Base-by-base conservation (phyloP, 257 asterid species). In the Rehmannia glutinosa region DNA sequence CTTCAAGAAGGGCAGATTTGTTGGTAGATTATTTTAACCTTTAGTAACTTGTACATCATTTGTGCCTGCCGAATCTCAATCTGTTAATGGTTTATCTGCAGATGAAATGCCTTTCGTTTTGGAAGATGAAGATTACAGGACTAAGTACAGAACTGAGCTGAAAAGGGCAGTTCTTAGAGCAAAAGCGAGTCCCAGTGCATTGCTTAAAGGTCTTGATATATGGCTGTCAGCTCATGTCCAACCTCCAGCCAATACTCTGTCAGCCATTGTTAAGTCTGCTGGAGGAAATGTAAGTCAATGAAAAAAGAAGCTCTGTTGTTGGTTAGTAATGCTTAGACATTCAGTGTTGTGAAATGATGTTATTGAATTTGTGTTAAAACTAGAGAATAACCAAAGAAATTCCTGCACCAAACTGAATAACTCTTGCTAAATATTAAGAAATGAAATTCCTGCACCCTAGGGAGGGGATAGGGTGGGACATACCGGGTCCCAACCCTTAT, bases 231-330 rank as follows among this genome's bases (percentile, higher is more conserved):
- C 90, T 66, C 93, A 83, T 69, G 83, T 85, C 54, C 86, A 87
- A 55, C 95, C 95, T 66, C 92, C 96, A 49, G 62, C 74, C 49
- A 52, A 69, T 56, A 86, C 82, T 20, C 72, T 92, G 60, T 81
- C 89, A 23, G 82, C 84, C 70, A 83, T 90, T 68, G 83, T 84
- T 15, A 74, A 60, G 68, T 84, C 91, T 24, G 96, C 98, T 7
- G 97, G 97, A 21, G 96, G 90, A 73, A 87, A 86, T 76, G 98
- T 90, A 83, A 87, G 96, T 82, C 36, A 19, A 45, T 24, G 9
- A 8, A 25, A 7, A 50, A n/a, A 57, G 6, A 49, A 28, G 6
- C 47, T 47, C 9, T 12, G 6, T 41, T 25, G 12, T 53, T 19
- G 11, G 54, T 45, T 45, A 41, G 4, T 12, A 43, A 21, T 52